Conservation (phyloP, 2,329 filamentous ascomycete species). For the Acrocalymma vagum region DNA sequence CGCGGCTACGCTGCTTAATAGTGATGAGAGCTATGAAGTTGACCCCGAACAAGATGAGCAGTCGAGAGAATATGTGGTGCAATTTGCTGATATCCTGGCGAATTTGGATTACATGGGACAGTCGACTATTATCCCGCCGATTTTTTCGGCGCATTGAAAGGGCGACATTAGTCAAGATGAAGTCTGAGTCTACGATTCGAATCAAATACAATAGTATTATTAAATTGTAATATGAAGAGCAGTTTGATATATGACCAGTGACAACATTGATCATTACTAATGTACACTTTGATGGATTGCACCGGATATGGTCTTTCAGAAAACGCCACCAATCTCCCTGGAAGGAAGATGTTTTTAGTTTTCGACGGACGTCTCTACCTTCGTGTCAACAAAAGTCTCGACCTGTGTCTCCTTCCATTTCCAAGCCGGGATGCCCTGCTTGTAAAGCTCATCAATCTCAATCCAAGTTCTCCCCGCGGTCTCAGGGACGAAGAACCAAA, state of each 20-base stretch:
- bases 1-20: slow-evolving; percentile 18
- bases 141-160: slow-evolving; percentile 9
- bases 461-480: slow-evolving; percentile 69
- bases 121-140: slow-evolving; percentile 13
- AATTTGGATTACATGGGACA: slow-evolving; percentile 21
- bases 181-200: too few species aligned
- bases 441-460: slow-evolving; percentile 25
- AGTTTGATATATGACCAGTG: too few species aligned
- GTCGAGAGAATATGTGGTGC: slow-evolving; percentile 15
- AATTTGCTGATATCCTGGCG: slow-evolving; percentile 22
- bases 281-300: too few species aligned
- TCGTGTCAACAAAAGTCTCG: slow-evolving; percentile 12
- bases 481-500: slow-evolving; percentile 74
- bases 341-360: neutral
- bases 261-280: too few species aligned
- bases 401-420: slow-evolving; percentile 18
- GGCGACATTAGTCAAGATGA: neutral
- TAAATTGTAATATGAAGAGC: too few species aligned
- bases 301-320: too few species aligned
- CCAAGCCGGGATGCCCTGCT: slow-evolving; percentile 15
- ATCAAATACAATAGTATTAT: too few species aligned
- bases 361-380: slow-evolving; percentile 1
- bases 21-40: slow-evolving; percentile 11
- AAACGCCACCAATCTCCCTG: too few species aligned
- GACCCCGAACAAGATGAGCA: slow-evolving; percentile 17